Evolutionary conservation across 2,329 filamentous ascomycete genomes (phyloP).

Genomic region (Curvularia lunata): DNA sequence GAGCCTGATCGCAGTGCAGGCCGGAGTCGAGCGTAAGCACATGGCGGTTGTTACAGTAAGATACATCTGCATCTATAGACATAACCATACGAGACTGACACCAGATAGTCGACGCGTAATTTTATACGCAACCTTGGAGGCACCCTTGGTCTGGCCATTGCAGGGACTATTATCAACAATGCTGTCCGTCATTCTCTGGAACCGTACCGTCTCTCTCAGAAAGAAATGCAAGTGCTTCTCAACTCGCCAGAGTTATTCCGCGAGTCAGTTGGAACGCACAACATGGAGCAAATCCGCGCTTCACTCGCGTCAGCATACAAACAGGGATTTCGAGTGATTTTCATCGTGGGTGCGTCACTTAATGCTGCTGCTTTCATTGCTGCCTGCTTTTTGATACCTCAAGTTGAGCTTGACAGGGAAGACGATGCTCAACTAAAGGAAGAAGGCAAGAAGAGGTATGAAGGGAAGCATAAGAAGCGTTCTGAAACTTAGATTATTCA

Average conservation of each 20-base stretch:
- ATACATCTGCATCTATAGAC: background rate
- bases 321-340: constrained; percentile 26
- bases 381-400: constrained; percentile 28
- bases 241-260: constrained; percentile 22
- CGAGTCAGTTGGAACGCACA: constrained; percentile 11
- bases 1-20: constrained; percentile 64
- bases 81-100: background rate
- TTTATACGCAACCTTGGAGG: constrained; percentile 68
- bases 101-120: constrained; percentile 59
- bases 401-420: constrained; percentile 23
- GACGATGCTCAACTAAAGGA: constrained; percentile 30
- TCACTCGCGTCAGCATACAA: constrained; percentile 22
- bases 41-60: constrained; percentile 64
- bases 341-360: constrained; percentile 25
- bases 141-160: constrained; percentile 63
- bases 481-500: background rate
- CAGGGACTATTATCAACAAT: constrained; percentile 41
- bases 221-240: constrained; percentile 23
- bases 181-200: constrained; percentile 16
- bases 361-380: constrained; percentile 26
- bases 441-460: constrained; percentile 22
- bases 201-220: constrained; percentile 16
- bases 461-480: constrained; percentile 13
- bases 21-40: constrained; percentile 58
- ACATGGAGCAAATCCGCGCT: constrained; percentile 11